Base-by-base conservation (phyloP, 2,329 filamentous ascomycete genomes). In the Ramularia collo-cygni region DNA sequence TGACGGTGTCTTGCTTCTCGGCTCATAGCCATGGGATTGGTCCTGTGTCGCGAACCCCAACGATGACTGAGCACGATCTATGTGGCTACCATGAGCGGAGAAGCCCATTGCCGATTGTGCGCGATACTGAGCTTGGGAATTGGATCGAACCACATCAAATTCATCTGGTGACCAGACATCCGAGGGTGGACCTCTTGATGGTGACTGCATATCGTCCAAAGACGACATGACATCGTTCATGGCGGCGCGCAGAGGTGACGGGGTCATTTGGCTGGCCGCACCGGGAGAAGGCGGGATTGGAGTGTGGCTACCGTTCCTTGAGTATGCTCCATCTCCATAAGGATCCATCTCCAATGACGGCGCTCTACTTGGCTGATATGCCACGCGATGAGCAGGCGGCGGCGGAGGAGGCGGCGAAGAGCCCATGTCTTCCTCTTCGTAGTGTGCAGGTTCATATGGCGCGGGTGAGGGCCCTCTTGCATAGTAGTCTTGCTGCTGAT, bases 211-310 rank as follows among this genome's bases (percentile, higher is more conserved):
- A 44, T 89, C 88, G 58, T 94, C 83, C 30, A 98, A 66, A 40
- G 92, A 93, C 50, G 92, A 87, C 79, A 96, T 95, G 3, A 98
- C 89, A 62, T 93, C 90, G 58, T 96, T 90, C 88, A 98, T 98
- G 1, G 92, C 92, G 61, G 89, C 87, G 43, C 92, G 76, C 3
- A 98, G 68, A 0, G 92, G 92, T 2, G 92, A 96, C 1, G 92
- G 92, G 0, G 92, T 98, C 56, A 61, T 62, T 17, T 57, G 54
- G 37, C 51, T 58, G 5, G 34, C 48, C 6, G 49, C 53, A 73
- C 76, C 77, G 2, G 84, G 79, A 4, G 86, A 88, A 3, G 78
- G 78, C 2, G 81, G 81, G 26, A 69, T 71, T 1, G 83, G 81
- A 1, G 84, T 85, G 5, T 71, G 70, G 47, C 63, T 72, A 45